Conservation (phyloP, 202 grass and related monocot species). For the Thinopyrum obtusiflorum region DNA sequence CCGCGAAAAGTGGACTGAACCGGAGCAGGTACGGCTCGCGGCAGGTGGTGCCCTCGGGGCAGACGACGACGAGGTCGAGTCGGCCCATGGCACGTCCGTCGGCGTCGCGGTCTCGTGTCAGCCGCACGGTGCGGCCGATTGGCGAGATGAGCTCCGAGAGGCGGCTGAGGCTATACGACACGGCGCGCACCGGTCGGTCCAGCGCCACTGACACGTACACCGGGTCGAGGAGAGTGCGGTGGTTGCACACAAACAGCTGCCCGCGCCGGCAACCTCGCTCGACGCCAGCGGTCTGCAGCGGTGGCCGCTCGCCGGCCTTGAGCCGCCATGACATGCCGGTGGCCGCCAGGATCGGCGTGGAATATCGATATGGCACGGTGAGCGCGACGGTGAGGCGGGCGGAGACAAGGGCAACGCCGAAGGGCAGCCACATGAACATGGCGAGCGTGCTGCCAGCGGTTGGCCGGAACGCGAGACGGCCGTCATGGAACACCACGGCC, state of each 20-base stretch:
- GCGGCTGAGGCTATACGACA: conserved; percentile 63
- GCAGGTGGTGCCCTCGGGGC: conserved; percentile 62
- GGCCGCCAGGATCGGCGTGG: conserved; percentile 39
- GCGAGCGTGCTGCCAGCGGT: conserved; percentile 35
- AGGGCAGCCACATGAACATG: conserved; percentile 63
- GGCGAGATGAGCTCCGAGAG: conserved; percentile 60
- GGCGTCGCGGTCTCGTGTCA: conserved; percentile 28
- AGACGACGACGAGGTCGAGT: conserved; percentile 47
- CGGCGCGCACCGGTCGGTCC: conserved; percentile 47
- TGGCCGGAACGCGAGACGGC: conserved; percentile 54
- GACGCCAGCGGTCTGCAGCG: neutral
- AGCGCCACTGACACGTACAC: conserved; percentile 55
- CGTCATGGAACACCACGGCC: conserved; percentile 77
- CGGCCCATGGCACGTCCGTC: conserved; percentile 37
- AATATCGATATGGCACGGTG: conserved; percentile 39
- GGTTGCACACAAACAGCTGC: conserved; percentile 73
- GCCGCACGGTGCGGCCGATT: conserved; percentile 51
- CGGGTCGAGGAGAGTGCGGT: conserved; percentile 69
- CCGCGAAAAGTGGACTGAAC: conserved; percentile 76
- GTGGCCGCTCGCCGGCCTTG: neutral
- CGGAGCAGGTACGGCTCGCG: conserved; percentile 61
- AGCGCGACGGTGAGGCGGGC: conserved; percentile 36
- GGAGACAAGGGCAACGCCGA: conserved; percentile 30
- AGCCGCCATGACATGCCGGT: conserved; percentile 59
- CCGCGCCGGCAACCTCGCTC: neutral